These are phyloP conservation scores for Amanita muscaria DNA, from an alignment of 768 basidiomycete genomes.

Conservation along the genomic window DNA sequence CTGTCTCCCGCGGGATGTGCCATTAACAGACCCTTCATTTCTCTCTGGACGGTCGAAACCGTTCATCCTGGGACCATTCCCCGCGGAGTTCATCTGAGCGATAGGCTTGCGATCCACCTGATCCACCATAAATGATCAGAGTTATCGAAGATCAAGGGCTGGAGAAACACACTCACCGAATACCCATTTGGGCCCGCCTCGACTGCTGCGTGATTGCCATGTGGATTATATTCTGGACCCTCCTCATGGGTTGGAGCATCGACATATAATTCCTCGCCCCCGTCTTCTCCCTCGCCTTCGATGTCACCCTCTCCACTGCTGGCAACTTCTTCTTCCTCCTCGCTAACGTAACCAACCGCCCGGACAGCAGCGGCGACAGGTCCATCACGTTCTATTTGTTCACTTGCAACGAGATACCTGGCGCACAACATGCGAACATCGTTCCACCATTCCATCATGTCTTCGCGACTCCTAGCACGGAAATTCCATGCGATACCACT, in stretches of 20 bases:
- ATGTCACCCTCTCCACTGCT: conserved; percentile 25
- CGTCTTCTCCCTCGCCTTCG: conserved; percentile 31
- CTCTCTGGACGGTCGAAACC: neutral
- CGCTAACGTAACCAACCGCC: conserved; percentile 79
- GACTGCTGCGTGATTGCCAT: conserved; percentile 29
- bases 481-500: conserved; percentile 70
- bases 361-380: conserved; percentile 91
- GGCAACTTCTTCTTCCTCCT: conserved; percentile 31
- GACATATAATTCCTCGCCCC: neutral
- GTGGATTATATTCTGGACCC: conserved; percentile 51
- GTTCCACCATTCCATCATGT: conserved; percentile 99
- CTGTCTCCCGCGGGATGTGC: neutral
- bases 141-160: no score
- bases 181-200: conserved; percentile 50
- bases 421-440: conserved; percentile 92
- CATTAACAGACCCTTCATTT: neutral
- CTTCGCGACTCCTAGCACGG: conserved; percentile 80
- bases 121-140: no score
- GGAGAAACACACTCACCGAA: conserved; percentile 36
- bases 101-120: neutral
- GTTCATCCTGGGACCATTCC: neutral
- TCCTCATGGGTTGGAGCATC: conserved; percentile 27
- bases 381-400: conserved; percentile 86
- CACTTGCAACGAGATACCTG: conserved; percentile 87
- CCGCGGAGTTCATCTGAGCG: neutral